A percentile compares a stretch with the other conserved stretches of the same genome.
phyloP scores from a whole-genome alignment of 2,329 filamentous ascomycete genomes.

The Botryosphaeria agaves region DNA sequence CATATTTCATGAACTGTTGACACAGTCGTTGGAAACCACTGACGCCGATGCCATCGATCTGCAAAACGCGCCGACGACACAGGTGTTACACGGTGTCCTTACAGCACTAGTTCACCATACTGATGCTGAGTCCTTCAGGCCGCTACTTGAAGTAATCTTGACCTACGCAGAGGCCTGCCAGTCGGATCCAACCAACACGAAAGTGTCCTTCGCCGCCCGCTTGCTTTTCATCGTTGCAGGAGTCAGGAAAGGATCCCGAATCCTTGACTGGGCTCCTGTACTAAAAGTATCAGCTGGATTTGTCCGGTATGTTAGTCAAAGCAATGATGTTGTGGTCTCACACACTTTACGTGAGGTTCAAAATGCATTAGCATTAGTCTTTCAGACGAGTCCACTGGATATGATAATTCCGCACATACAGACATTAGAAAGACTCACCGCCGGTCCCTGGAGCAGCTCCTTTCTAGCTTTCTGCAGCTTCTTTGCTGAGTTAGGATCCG shows the following conservation, averaged over 20 bases:
- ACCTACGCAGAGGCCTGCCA: conserved; percentile 24
- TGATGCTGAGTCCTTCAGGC: conserved; percentile 52
- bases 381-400: conserved; percentile 66
- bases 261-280: conserved; percentile 53
- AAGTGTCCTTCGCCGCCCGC: conserved; percentile 19
- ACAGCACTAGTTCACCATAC: conserved; percentile 74
- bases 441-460: conserved; percentile 47
- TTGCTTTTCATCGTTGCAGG: conserved; percentile 55
- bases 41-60: conserved; percentile 38
- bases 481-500: conserved; percentile 54
- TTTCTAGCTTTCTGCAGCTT: conserved; percentile 79
- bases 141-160: conserved; percentile 45
- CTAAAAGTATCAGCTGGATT: conserved; percentile 26
- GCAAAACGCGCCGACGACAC: too few relatives aligned
- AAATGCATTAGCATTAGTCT: conserved; percentile 40
- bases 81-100: conserved; percentile 61
- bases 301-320: conserved; percentile 9
- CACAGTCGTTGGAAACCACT: conserved; percentile 9
- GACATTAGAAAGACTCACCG: conserved; percentile 45
- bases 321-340: conserved; percentile 17
- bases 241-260: conserved; percentile 63
- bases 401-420: conserved; percentile 54
- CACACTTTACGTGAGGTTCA: conserved; percentile 19
- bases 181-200: conserved; percentile 16
- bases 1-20: conserved; percentile 33